These are phyloP conservation scores for Rosa persica DNA, from an alignment of 306 rosid genomes.

Conservation along the genomic window DNA sequence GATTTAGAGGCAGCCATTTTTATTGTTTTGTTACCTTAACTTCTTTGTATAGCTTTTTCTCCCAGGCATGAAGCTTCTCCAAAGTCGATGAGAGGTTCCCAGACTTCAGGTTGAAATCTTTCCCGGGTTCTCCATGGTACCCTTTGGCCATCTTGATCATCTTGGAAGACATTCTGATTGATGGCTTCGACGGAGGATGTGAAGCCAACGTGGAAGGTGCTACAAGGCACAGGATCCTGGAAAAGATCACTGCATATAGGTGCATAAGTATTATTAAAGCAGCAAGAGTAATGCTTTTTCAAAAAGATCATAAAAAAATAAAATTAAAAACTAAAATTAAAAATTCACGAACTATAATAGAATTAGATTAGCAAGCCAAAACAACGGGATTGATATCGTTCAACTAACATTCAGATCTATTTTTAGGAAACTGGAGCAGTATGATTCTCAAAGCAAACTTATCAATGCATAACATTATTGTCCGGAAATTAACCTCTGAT, in stretches of 20 bases:
- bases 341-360: background rate
- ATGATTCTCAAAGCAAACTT: background rate
- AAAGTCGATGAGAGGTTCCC: slow-evolving; percentile 79
- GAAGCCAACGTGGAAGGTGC: slow-evolving; percentile 63
- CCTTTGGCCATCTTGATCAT: slow-evolving; percentile 68
- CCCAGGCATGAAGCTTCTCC: slow-evolving; percentile 93
- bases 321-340: too few species aligned
- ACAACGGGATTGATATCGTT: background rate
- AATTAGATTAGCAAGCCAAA: background rate
- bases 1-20: background rate
- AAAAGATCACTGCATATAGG: slow-evolving; percentile 64
- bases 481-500: background rate
- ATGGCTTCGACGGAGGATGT: slow-evolving; percentile 34
- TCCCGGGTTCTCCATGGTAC: slow-evolving; percentile 53
- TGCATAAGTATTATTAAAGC: slow-evolving; percentile 10
- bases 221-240: slow-evolving; percentile 55
- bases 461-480: background rate
- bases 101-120: slow-evolving; percentile 48
- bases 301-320: background rate
- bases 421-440: background rate
- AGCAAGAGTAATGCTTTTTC: background rate
- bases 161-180: slow-evolving; percentile 50
- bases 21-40: slow-evolving; percentile 63
- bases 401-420: background rate
- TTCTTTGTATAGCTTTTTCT: slow-evolving; percentile 89